Percentiles rank a stretch among this genome's conserved stretches.
Evolutionary conservation across 2,329 filamentous ascomycete genomes (phyloP).

Genomic region (Diaporthe caulivora): DNA sequence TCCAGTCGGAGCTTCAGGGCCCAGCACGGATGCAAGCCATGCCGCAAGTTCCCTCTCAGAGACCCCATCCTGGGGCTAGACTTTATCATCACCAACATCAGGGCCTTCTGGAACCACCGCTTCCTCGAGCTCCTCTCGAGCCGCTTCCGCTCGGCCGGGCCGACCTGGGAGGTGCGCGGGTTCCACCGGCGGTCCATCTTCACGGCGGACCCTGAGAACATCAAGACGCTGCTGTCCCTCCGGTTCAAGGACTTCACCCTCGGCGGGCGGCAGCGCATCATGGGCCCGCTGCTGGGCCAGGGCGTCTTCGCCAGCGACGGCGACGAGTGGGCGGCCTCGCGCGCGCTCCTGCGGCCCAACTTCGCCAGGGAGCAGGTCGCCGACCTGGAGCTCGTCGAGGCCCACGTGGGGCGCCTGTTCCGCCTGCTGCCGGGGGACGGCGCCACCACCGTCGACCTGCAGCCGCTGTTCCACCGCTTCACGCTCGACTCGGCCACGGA

Average conservation of each 20-base stretch:
- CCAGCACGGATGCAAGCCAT: conserved; percentile 1
- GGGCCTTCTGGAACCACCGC: neutral
- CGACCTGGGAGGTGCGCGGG: neutral
- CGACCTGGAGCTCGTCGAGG: conserved; percentile 20
- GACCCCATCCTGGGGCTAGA: neutral
- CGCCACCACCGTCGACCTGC: conserved; percentile 17
- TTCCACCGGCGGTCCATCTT: conserved; percentile 8
- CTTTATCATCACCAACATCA: conserved; percentile 1
- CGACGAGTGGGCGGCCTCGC: neutral
- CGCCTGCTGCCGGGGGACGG: neutral
- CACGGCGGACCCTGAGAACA: conserved; percentile 19
- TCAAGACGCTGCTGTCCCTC: conserved; percentile 7
- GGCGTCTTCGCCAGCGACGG: conserved; percentile 19
- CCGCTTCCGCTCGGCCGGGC: neutral
- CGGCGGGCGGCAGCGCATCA: neutral
- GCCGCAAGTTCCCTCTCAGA: neutral
- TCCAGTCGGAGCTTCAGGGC: neutral
- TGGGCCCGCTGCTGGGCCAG: conserved; percentile 11
- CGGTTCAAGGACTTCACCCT: conserved; percentile 17
- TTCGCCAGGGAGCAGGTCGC: conserved; percentile 2
- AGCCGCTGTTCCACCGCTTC: neutral
- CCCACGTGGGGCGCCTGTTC: neutral
- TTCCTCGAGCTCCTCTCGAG: conserved; percentile 6
- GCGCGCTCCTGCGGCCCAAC: conserved; percentile 8
- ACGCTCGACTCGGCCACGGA: conserved; percentile 25